These are phyloP conservation scores for Leccinum uliginosum DNA, from an alignment of 768 basidiomycete genomes.

Conservation along the genomic window DNA sequence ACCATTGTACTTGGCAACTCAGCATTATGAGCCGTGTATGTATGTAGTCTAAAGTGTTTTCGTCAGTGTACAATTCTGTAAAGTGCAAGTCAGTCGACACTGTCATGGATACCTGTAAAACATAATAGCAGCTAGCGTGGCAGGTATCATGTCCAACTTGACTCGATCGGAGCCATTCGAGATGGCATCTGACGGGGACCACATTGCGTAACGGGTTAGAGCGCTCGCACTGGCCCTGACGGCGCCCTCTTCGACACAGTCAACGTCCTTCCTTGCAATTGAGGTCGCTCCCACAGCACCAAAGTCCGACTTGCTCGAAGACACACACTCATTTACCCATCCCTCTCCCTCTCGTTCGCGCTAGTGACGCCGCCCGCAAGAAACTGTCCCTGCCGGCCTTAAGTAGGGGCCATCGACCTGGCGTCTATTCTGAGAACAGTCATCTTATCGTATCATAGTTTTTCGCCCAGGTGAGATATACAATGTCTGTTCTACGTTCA, in stretches of 20 bases:
- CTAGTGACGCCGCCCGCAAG: background rate
- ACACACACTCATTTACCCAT: conserved; percentile 7
- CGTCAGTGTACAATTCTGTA: too few species aligned
- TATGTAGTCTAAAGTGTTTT: too few species aligned
- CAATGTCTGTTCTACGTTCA: background rate
- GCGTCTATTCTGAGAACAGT: background rate
- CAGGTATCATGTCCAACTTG: too few species aligned
- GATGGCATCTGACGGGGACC: too few species aligned
- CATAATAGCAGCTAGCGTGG: too few species aligned
- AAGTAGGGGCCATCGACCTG: too few species aligned
- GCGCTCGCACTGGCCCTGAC: too few species aligned
- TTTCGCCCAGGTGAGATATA: conserved; percentile 10
- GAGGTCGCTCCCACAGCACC: background rate
- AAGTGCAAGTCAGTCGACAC: too few species aligned
- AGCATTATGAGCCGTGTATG: background rate
- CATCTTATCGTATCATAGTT: background rate
- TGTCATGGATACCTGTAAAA: too few species aligned
- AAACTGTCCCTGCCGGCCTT: too few species aligned
- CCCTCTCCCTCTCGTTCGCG: background rate
- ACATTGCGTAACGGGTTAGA: too few species aligned
- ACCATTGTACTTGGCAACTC: background rate
- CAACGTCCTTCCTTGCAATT: background rate
- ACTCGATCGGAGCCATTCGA: too few species aligned
- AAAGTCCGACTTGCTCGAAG: background rate
- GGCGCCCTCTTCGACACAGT: background rate